These are phyloP conservation scores for Cladosporium colombiae DNA, from an alignment of 2,329 filamentous ascomycete genomes.

Conservation along the genomic window DNA sequence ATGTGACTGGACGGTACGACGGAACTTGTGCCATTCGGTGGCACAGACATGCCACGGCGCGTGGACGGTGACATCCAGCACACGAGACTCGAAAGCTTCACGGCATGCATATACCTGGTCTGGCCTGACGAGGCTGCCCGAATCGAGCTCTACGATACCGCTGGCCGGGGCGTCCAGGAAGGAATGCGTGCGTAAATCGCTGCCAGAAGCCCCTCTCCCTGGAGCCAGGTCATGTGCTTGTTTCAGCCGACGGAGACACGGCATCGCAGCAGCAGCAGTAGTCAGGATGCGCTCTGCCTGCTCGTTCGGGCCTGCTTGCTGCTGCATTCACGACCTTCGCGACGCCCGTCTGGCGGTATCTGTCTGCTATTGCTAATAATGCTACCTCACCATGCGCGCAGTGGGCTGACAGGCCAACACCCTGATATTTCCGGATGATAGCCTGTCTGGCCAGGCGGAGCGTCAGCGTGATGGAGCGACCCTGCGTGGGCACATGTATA, in stretches of 20 bases:
- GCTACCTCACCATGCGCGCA: neutral
- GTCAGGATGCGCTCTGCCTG: neutral
- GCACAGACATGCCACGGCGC: conserved; percentile 16
- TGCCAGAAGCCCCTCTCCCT: neutral
- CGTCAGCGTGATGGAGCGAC: conserved; percentile 8
- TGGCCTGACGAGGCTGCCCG: conserved; percentile 1
- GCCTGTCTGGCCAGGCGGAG: neutral
- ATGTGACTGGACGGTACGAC: conserved; percentile 3
- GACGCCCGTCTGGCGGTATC: neutral
- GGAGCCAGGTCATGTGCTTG: neutral
- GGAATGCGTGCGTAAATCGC: neutral
- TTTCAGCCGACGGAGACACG: conserved; percentile 4
- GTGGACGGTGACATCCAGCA: conserved; percentile 10
- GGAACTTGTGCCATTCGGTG: neutral
- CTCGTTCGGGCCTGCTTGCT: neutral
- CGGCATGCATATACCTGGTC: conserved; percentile 1
- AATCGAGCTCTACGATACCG: neutral
- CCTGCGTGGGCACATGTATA: conserved; percentile 11
- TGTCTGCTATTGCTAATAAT: neutral
- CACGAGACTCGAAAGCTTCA: conserved; percentile 5
- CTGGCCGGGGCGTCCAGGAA: neutral
- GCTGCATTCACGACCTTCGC: neutral
- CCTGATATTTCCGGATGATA: conserved; percentile 3
- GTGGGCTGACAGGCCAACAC: conserved; percentile 12
- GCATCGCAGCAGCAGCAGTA: neutral